Evolutionary conservation across 2,329 filamentous ascomycete genomes (phyloP).

Genomic region (Paraconiothyrium brasiliense): DNA sequence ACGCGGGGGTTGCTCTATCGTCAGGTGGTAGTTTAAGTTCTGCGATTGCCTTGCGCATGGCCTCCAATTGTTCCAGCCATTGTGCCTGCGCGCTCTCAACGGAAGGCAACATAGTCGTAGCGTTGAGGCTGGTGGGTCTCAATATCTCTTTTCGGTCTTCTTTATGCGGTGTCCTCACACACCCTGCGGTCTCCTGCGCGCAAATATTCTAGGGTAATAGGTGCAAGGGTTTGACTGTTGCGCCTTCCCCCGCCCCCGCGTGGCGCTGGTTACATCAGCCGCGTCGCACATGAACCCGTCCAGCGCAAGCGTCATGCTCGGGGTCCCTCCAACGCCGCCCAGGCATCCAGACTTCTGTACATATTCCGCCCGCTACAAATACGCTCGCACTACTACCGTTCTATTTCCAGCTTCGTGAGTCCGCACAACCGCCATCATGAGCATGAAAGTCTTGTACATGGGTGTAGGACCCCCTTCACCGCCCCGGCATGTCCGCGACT

Average conservation of each 20-base stretch:
- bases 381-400: not conserved
- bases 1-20: slow-evolving; percentile 58
- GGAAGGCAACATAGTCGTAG: slow-evolving; percentile 48
- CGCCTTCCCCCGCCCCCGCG: slow-evolving; percentile 35
- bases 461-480: slow-evolving; percentile 67
- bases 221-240: slow-evolving; percentile 10
- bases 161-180: not conserved
- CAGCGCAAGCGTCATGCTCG: slow-evolving; percentile 14
- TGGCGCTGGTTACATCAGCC: slow-evolving; percentile 34
- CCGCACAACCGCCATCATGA: slow-evolving; percentile 34
- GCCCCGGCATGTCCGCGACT: slow-evolving; percentile 24
- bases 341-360: slow-evolving; percentile 7
- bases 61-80: slow-evolving; percentile 86
- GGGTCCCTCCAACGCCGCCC: slow-evolving; percentile 6
- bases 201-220: not conserved
- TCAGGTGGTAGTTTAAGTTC: slow-evolving; percentile 68
- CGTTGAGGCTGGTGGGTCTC: not conserved
- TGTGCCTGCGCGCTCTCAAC: slow-evolving; percentile 62
- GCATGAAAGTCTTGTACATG: slow-evolving; percentile 88
- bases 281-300: slow-evolving; percentile 14
- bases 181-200: not conserved
- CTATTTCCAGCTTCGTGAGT: not conserved
- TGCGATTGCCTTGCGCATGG: slow-evolving; percentile 87
- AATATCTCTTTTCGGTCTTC: not conserved
- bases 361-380: not conserved